phyloP scores from a whole-genome alignment of 352 stramenopile genomes.

The Pythium phragmitis region DNA sequence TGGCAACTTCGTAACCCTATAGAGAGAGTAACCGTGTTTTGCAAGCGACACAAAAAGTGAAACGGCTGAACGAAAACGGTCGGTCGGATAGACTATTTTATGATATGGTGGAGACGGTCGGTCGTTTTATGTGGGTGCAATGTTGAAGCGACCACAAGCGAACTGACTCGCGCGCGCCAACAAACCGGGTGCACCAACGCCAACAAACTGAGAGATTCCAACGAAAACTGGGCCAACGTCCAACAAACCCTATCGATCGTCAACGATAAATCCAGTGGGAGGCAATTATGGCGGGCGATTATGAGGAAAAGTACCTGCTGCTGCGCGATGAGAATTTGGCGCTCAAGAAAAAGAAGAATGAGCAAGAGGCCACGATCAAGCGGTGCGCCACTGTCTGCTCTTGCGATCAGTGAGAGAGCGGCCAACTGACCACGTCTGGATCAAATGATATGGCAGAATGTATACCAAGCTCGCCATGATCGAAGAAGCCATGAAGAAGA shows the following conservation, averaged over 20 bases:
- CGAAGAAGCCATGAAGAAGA: slow-evolving; percentile 84
- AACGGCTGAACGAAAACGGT: slow-evolving; percentile 13
- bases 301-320: slow-evolving; percentile 83
- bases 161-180: not conserved
- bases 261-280: not conserved
- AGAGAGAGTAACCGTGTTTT: not conserved
- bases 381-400: slow-evolving; percentile 28
- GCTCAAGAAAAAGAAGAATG: slow-evolving; percentile 92
- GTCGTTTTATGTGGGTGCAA: slow-evolving; percentile 7
- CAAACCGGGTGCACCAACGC: not conserved
- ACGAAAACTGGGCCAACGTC: not conserved
- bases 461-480: slow-evolving; percentile 89
- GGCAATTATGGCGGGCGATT: slow-evolving; percentile 48
- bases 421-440: not conserved
- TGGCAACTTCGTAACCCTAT: slow-evolving; percentile 15
- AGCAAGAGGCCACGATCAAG: slow-evolving; percentile 90
- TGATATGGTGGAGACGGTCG: slow-evolving; percentile 7
- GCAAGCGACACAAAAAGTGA: not conserved
- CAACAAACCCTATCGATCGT: not conserved
- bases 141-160: not conserved
- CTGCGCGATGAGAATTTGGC: slow-evolving; percentile 82
- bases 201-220: slow-evolving; percentile 1
- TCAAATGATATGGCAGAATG: slow-evolving; percentile 47
- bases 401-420: not conserved
- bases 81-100: slow-evolving; percentile 13